phyloP scores from a whole-genome alignment of 2,329 filamentous ascomycete genomes.

The Sarocladium strictum region DNA sequence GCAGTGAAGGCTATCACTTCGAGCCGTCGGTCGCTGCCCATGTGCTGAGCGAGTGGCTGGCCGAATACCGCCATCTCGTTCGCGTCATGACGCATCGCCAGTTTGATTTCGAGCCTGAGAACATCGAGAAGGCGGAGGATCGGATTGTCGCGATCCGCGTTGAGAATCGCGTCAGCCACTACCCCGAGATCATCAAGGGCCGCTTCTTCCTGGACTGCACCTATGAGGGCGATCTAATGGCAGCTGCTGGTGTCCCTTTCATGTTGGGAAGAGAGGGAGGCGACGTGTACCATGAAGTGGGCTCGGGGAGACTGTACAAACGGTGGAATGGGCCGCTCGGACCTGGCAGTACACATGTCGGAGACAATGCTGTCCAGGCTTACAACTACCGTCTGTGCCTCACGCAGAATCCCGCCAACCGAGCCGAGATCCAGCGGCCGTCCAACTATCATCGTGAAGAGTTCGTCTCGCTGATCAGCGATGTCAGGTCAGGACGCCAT shows the following conservation, averaged over 20 bases:
- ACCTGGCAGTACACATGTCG: conserved; percentile 1
- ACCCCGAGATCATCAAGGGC: not conserved
- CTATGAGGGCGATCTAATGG: conserved; percentile 8
- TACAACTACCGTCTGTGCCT: conserved; percentile 8
- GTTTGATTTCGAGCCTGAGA: conserved; percentile 6
- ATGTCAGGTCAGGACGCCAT: conserved; percentile 1
- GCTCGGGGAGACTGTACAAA: conserved; percentile 1
- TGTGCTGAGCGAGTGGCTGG: not conserved
- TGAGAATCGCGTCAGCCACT: not conserved
- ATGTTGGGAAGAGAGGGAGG: not conserved
- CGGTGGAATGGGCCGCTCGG: not conserved
- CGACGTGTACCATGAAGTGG: not conserved
- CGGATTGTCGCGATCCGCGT: not conserved
- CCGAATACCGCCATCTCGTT: not conserved
- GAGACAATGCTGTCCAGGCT: conserved; percentile 5
- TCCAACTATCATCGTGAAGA: not conserved
- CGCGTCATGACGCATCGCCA: not conserved
- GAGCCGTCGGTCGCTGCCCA: conserved; percentile 1
- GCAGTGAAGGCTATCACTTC: conserved; percentile 1
- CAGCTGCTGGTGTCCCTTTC: conserved; percentile 8
- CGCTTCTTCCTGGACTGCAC: conserved; percentile 7
- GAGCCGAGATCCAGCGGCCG: not conserved
- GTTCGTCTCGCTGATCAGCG: not conserved
- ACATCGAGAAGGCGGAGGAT: not conserved
- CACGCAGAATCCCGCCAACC: not conserved